Conservation (phyloP, 2,329 filamentous ascomycete species). For the Trichoderma oligosporum region DNA sequence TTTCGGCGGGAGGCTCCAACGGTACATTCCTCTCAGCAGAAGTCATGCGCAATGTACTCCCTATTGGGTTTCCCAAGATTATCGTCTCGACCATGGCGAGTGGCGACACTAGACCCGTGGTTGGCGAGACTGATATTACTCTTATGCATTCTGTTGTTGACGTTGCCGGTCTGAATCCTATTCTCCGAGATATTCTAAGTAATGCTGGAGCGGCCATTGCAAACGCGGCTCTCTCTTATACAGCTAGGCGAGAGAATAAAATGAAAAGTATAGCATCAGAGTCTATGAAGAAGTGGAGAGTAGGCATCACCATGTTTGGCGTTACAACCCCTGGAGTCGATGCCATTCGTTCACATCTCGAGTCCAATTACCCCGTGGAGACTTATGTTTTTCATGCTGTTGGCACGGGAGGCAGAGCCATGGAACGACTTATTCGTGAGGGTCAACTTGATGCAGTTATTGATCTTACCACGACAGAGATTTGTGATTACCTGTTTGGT, state of each 20-base stretch:
- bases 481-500: constrained; percentile 60
- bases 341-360: constrained; percentile 48
- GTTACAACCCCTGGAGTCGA: constrained; percentile 66
- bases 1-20: constrained; percentile 60
- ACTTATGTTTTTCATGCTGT: constrained; percentile 68
- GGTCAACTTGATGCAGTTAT: constrained; percentile 60
- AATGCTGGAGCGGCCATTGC: constrained; percentile 62
- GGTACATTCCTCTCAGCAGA: constrained; percentile 58
- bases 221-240: constrained; percentile 53
- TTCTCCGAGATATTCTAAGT: constrained; percentile 54
- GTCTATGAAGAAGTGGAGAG: constrained; percentile 38
- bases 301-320: constrained; percentile 71
- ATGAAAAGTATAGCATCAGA: neutral
- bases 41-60: constrained; percentile 58
- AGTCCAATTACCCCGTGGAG: constrained; percentile 47
- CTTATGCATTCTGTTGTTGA: constrained; percentile 72
- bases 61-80: constrained; percentile 65
- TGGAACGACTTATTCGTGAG: constrained; percentile 61
- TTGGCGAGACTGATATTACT: constrained; percentile 65
- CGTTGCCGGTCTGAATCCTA: constrained; percentile 60
- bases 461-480: constrained; percentile 69
- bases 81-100: constrained; percentile 68
- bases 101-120: constrained; percentile 60
- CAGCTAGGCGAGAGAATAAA: constrained; percentile 12
- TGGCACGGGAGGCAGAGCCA: constrained; percentile 62